phyloP scores from a whole-genome alignment of 2,329 filamentous ascomycete genomes.

The Thyridium curvatum region DNA sequence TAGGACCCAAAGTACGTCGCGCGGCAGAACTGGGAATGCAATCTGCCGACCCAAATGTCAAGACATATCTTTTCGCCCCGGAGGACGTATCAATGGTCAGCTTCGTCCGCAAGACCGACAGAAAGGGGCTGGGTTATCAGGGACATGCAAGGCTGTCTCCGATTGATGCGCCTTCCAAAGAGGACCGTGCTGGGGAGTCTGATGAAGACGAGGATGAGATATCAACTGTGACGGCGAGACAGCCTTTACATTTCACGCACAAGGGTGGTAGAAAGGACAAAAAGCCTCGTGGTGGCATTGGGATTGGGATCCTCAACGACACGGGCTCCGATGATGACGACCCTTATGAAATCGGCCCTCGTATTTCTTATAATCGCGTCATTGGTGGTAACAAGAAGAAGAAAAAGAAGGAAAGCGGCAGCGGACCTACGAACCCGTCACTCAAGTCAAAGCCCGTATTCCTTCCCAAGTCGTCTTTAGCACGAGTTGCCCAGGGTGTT shows the following conservation, averaged over 20 bases:
- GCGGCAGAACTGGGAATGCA: constrained; percentile 59
- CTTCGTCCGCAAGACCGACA: constrained; percentile 59
- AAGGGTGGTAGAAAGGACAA: constrained; percentile 44
- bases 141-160: constrained; percentile 48
- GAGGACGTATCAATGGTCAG: constrained; percentile 67
- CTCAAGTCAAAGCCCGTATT: constrained; percentile 67
- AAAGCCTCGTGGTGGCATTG: constrained; percentile 60
- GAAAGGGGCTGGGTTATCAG: constrained; percentile 63
- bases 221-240: constrained; percentile 17
- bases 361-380: constrained; percentile 77
- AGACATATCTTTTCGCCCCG: constrained; percentile 75
- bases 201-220: constrained; percentile 41
- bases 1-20: constrained; percentile 79
- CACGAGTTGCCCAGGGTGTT: constrained; percentile 33
- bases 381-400: constrained; percentile 81
- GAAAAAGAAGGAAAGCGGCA: constrained; percentile 45
- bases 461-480: constrained; percentile 47
- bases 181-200: constrained; percentile 23
- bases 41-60: constrained; percentile 27
- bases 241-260: constrained; percentile 10
- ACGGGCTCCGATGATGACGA: constrained; percentile 94
- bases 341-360: constrained; percentile 85
- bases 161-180: constrained; percentile 16
- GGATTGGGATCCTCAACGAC: constrained; percentile 85
- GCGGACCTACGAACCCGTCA: constrained; percentile 51